Percentiles rank a stretch among this genome's conserved stretches.
These are phyloP conservation scores for Solanum hybrid DNA, from an alignment of 305 asterid genomes.

Conservation along the genomic window DNA sequence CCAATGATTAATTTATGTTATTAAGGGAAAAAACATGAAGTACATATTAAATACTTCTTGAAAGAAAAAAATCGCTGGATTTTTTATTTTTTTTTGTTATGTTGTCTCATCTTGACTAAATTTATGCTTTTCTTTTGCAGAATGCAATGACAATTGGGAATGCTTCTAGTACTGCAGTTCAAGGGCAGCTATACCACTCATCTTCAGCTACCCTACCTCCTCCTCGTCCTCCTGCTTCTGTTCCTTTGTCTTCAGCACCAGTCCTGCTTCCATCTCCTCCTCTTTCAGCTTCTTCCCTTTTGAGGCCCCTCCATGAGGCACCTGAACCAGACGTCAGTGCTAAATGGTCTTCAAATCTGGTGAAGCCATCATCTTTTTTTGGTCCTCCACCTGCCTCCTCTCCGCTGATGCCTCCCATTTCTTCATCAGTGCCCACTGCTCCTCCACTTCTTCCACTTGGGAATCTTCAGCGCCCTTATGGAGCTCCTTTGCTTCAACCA, in stretches of 20 bases:
- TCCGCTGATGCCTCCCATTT: slow-evolving; percentile 39
- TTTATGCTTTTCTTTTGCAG: slow-evolving; percentile 24
- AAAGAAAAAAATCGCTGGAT: not conserved
- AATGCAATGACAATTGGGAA: slow-evolving; percentile 40
- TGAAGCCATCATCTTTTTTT: slow-evolving; percentile 64
- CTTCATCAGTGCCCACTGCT: slow-evolving; percentile 48
- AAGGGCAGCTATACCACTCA: slow-evolving; percentile 37
- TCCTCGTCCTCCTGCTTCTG: slow-evolving; percentile 23
- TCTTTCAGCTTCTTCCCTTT: slow-evolving; percentile 36
- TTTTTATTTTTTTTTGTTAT: not conserved
- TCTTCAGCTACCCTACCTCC: slow-evolving; percentile 24
- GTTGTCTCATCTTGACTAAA: not conserved
- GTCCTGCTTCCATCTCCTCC: slow-evolving; percentile 28
- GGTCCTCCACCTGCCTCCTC: slow-evolving; percentile 43
- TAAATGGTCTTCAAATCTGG: slow-evolving; percentile 40
- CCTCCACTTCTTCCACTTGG: slow-evolving; percentile 51
- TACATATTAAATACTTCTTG: not conserved
- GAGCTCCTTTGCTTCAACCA: slow-evolving; percentile 70
- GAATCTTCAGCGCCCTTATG: slow-evolving; percentile 47
- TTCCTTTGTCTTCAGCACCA: slow-evolving; percentile 25
- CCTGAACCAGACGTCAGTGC: slow-evolving; percentile 30
- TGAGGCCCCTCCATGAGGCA: slow-evolving; percentile 38
- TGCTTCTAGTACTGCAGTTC: slow-evolving; percentile 27
- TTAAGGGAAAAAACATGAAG: not conserved
- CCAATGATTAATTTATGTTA: not conserved